Evolutionary conservation across 164 flowering plant species (phyloP).

Genomic region (Dillenia turbinata): DNA sequence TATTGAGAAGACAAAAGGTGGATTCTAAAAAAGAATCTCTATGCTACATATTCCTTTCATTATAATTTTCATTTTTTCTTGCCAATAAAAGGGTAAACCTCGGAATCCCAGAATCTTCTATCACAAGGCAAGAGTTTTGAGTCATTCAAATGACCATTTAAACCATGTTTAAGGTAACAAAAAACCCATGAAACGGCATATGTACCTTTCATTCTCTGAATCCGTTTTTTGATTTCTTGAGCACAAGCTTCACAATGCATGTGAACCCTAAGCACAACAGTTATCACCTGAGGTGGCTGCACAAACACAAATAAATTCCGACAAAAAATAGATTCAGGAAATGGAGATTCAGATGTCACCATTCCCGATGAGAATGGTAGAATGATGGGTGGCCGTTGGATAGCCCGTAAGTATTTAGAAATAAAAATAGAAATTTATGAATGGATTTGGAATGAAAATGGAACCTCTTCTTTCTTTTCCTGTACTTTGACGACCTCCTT

Average conservation of each 20-base stretch:
- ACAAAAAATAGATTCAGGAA: not conserved
- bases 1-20: too few species aligned
- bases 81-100: too few species aligned
- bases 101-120: too few species aligned
- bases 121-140: too few species aligned
- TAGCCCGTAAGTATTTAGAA: too few species aligned
- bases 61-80: too few species aligned
- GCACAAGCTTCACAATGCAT: slow-evolving; percentile 96
- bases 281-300: slow-evolving; percentile 44
- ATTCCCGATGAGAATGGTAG: not conserved
- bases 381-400: too few species aligned
- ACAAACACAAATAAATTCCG: not conserved
- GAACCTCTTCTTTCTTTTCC: slow-evolving; percentile 63
- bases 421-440: not conserved
- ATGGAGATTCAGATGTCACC: not conserved
- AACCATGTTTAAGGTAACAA: not conserved
- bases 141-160: too few species aligned
- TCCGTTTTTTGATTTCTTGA: slow-evolving; percentile 64
- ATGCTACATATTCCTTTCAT: too few species aligned
- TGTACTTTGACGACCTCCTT: slow-evolving; percentile 47
- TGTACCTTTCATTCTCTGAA: slow-evolving; percentile 74
- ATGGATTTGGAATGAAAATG: not conserved
- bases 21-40: too few species aligned
- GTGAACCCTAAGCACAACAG: slow-evolving; percentile 62
- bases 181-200: not conserved